Evolutionary conservation across 768 basidiomycete genomes (phyloP), one percentile per base, ranked within the genome.

Genomic region (Suillus placidus): DNA sequence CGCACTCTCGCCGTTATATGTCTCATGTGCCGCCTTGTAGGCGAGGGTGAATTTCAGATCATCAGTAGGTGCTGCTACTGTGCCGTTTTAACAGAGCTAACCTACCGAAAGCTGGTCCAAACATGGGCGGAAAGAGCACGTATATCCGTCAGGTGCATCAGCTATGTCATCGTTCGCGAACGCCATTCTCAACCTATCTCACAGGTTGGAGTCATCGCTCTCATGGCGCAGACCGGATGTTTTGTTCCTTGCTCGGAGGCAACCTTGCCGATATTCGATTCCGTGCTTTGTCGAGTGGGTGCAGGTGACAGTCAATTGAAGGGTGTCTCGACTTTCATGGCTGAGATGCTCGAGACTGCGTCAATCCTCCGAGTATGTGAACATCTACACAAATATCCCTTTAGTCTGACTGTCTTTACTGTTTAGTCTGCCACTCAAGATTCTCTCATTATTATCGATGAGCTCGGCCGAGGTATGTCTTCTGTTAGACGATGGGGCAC

Each of bases 291-390:
- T 64, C 85, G 97, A 68, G 97, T 99, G 2, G 97, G 97, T 10
- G 97, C 97, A 0, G 97, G 97, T 0, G 97, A 99, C 75, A 96
- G 93, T 75, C 97, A 99, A 74, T 80, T 99, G 54, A 99, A 97
- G 77, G 97, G 97, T 13, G 94, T 99, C 0, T 97, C 95, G 32
- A 99, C 97, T 0, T 99, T 99, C 76, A 99, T 99, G 97, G 96
- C 95, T 2, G 97, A 99, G 78, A 99, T 99, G 97, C 84, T 99
- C 35, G 97, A 99, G 77, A 99, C 96, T 0, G 96, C 97, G 0
- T 94, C 93, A 0, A 99, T 99, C 71, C 84, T 99, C 51, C 85
- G 91, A 71, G 94, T 94, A 43, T 35, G 87, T 14, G 37, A 13
- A 1, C 30, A 55, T 55, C 54, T 26, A 38, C 23, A 0, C 23